These are phyloP conservation scores for Daldinia grandis DNA, from an alignment of 495 filamentous ascomycete genomes.

Conservation along the genomic window DNA sequence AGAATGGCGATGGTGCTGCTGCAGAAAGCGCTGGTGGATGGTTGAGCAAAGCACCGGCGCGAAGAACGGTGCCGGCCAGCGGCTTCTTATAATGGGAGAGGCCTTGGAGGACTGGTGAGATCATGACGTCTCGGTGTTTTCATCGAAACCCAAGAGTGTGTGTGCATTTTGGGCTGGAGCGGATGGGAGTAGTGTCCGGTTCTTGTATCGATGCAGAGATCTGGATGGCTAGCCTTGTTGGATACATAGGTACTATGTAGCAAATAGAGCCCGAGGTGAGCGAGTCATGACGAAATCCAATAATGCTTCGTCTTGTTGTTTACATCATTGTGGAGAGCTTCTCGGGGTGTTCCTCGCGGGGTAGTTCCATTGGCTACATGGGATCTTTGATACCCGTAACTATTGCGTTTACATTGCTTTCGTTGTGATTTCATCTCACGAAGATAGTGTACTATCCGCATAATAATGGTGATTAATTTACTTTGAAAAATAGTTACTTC, in stretches of 20 bases:
- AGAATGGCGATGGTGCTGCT: not conserved
- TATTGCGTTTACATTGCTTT: too few relatives aligned
- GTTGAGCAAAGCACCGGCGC: conserved; percentile 14
- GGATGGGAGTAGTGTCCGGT: not conserved
- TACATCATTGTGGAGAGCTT: conserved; percentile 32
- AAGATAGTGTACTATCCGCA: too few relatives aligned
- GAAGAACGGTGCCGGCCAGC: conserved; percentile 5
- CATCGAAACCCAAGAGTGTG: conserved; percentile 12
- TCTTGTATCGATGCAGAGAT: conserved; percentile 18
- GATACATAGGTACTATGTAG: too few relatives aligned
- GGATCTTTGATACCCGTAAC: too few relatives aligned
- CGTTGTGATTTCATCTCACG: too few relatives aligned
- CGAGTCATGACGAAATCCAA: conserved; percentile 32
- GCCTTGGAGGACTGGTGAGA: conserved; percentile 31
- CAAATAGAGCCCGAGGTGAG: not conserved
- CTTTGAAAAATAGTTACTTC: too few relatives aligned
- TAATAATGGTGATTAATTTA: too few relatives aligned
- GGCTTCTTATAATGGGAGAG: conserved; percentile 25
- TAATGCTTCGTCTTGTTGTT: conserved; percentile 1
- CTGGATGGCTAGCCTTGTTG: not conserved
- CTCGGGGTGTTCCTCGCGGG: not conserved
- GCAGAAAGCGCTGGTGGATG: not conserved
- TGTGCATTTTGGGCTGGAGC: conserved; percentile 7
- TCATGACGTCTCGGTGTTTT: conserved; percentile 39
- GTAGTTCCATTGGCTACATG: not conserved